These are phyloP conservation scores for Microbotryum violaceum DNA, from an alignment of 1,284 basidiomycete species.

Conservation along the genomic window DNA sequence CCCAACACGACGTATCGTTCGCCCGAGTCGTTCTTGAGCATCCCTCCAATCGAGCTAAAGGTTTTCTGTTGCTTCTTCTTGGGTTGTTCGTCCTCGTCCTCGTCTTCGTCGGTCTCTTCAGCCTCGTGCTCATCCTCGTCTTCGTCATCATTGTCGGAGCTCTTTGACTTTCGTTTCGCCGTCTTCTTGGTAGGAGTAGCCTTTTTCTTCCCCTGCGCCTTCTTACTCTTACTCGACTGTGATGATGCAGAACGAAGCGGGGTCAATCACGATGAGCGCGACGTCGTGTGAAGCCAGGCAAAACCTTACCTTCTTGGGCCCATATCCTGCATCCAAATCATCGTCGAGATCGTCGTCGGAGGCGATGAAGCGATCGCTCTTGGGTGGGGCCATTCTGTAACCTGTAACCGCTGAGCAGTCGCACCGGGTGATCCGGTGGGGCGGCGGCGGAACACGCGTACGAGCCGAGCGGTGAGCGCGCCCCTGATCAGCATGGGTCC, in stretches of 20 bases:
- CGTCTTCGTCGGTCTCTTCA: not conserved
- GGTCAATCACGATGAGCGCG: too few species aligned
- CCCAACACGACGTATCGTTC: conserved; percentile 15
- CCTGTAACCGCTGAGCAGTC: too few species aligned
- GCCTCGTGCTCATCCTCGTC: not conserved
- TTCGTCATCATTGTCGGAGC: not conserved
- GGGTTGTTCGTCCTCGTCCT: not conserved
- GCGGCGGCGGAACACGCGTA: not conserved
- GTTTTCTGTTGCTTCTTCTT: conserved; percentile 1
- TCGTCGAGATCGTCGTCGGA: not conserved
- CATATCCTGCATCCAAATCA: too few species aligned
- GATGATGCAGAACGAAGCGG: too few species aligned
- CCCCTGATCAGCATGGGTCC: too few species aligned
- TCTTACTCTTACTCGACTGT: not conserved
- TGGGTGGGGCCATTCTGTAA: not conserved
- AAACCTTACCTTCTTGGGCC: too few species aligned
- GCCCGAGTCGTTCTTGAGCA: conserved; percentile 13
- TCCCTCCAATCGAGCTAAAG: not conserved
- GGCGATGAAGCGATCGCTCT: not conserved
- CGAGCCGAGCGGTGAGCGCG: too few species aligned
- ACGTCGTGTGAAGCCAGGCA: too few species aligned
- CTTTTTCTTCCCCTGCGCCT: not conserved
- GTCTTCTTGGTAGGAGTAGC: not conserved
- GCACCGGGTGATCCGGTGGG: too few species aligned
- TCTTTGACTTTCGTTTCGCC: not conserved